Percentiles rank a stretch among this genome's conserved stretches.
phyloP scores from a whole-genome alignment of 805 yeast species.

The Suhomyces vadensis region DNA sequence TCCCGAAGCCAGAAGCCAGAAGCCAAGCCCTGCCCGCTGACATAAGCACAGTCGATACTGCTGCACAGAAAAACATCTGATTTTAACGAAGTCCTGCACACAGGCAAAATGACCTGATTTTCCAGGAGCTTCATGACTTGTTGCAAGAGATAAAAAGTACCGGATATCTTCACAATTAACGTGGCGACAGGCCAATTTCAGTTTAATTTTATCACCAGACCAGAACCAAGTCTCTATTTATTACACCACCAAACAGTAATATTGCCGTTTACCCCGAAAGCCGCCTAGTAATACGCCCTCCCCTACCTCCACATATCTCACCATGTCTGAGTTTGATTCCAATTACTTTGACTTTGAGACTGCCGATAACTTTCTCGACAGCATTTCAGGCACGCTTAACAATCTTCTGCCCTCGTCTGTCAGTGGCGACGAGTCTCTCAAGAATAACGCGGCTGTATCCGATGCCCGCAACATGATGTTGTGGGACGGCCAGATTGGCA shows the following conservation, averaged over 20 bases:
- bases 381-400: slow-evolving; percentile 27
- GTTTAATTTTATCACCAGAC: too few relatives aligned
- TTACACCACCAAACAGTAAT: too few relatives aligned
- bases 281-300: too few relatives aligned
- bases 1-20: too few relatives aligned
- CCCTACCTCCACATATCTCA: too few relatives aligned
- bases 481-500: slow-evolving; percentile 1
- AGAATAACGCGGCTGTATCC: not conserved
- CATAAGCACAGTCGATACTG: not conserved
- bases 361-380: slow-evolving; percentile 31
- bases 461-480: not conserved
- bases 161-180: too few relatives aligned
- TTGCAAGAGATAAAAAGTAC: slow-evolving; percentile 2
- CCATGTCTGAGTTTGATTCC: slow-evolving; percentile 16
- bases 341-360: slow-evolving; percentile 25
- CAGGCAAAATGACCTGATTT: slow-evolving; percentile 13
- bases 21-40: too few relatives aligned
- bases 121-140: slow-evolving; percentile 2
- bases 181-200: too few relatives aligned
- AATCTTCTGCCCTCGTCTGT: slow-evolving; percentile 22
- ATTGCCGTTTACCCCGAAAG: too few relatives aligned
- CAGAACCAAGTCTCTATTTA: too few relatives aligned
- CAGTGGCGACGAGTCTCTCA: slow-evolving; percentile 19
- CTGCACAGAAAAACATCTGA: slow-evolving; percentile 2
- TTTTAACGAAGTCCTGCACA: slow-evolving; percentile 5